Evolutionary conservation across 345 rosid species (phyloP).

Genomic region (Arabis alpina): DNA sequence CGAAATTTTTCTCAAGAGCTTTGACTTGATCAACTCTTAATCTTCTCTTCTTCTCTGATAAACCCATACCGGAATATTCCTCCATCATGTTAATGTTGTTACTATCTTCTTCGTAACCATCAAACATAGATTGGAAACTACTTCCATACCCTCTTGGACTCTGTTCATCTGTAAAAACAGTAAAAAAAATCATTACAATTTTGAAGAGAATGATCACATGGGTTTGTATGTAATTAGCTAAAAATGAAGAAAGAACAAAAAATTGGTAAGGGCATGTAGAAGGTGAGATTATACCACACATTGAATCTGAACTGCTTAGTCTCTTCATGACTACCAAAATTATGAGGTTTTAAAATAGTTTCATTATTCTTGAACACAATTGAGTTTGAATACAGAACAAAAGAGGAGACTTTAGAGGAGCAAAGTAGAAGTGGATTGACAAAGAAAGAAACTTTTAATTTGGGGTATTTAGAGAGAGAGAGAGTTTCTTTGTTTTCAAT

Average conservation of each 20-base stretch:
- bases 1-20: conserved; percentile 87
- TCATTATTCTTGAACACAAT: conserved; percentile 33
- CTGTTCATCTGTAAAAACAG: conserved; percentile 60
- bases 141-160: conserved; percentile 68
- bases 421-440: neutral
- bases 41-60: conserved; percentile 78
- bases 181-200: no score
- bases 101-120: conserved; percentile 79
- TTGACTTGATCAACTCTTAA: conserved; percentile 77
- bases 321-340: conserved; percentile 64
- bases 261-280: conserved; percentile 47
- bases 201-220: conserved; percentile 19
- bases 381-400: conserved; percentile 46
- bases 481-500: conserved; percentile 33
- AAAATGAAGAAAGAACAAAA: neutral
- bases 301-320: conserved; percentile 81
- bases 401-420: conserved; percentile 4
- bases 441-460: conserved; percentile 22
- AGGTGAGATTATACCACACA: conserved; percentile 81
- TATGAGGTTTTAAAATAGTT: neutral
- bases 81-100: conserved; percentile 54
- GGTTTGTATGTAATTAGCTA: conserved; percentile 32
- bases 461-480: conserved; percentile 8
- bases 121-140: conserved; percentile 77
- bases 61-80: conserved; percentile 54